A percentile compares a stretch with the other conserved stretches of the same genome.
These are phyloP conservation scores for Phytopythium aichiense DNA, from an alignment of 352 stramenopile genomes.

Conservation along the genomic window DNA sequence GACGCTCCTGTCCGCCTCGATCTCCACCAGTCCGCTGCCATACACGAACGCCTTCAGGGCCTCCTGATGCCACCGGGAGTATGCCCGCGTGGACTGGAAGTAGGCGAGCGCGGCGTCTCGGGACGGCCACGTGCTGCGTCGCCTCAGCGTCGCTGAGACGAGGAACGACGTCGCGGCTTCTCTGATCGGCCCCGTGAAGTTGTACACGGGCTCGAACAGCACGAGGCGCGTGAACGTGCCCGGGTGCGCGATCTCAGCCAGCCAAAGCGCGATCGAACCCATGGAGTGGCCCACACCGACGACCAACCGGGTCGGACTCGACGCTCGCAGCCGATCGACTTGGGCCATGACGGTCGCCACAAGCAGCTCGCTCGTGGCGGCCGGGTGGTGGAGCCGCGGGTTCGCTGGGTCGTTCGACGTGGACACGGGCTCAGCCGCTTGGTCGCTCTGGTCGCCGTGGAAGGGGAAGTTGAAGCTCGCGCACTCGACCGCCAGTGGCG, in stretches of 20 bases:
- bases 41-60: background rate
- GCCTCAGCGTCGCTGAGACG: slow-evolving; percentile 6
- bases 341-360: background rate
- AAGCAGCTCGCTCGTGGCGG: slow-evolving; percentile 3
- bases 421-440: background rate
- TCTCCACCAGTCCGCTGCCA: background rate
- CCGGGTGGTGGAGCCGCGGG: slow-evolving; percentile 12
- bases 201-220: slow-evolving; percentile 18
- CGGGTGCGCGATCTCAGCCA: slow-evolving; percentile 1
- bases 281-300: slow-evolving; percentile 23
- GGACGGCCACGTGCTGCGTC: background rate
- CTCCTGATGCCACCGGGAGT: background rate
- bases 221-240: slow-evolving; percentile 19
- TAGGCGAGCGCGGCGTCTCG: background rate
- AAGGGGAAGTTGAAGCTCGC: slow-evolving; percentile 12
- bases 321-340: background rate
- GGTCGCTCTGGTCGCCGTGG: slow-evolving; percentile 13
- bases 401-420: background rate
- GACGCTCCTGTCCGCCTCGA: background rate
- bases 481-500: slow-evolving; percentile 9
- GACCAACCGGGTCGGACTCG: slow-evolving; percentile 1
- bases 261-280: slow-evolving; percentile 8
- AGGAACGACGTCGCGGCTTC: slow-evolving; percentile 6
- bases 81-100: background rate
- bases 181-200: background rate